A percentile compares a stretch with the other conserved stretches of the same genome.
phyloP scores from a whole-genome alignment of 768 basidiomycete genomes.

The Cyclocybe aegerita region DNA sequence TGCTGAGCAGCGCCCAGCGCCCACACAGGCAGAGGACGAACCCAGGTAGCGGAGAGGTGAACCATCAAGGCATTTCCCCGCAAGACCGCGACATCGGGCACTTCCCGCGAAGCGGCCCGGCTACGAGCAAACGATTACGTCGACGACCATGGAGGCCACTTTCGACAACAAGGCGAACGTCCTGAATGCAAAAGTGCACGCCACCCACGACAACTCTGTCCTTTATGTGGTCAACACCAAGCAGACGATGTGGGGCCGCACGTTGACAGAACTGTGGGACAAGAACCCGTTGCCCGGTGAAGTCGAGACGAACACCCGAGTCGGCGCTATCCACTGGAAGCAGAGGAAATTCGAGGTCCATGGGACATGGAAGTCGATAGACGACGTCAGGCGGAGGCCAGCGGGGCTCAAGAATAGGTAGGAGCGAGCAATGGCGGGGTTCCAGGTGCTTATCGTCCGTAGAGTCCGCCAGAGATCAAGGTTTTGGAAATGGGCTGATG shows the following conservation, averaged over 20 bases:
- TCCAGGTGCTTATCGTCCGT: background rate
- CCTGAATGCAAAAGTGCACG: slow-evolving; percentile 41
- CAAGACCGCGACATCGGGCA: no score
- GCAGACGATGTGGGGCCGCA: slow-evolving; percentile 41
- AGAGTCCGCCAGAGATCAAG: slow-evolving; percentile 25
- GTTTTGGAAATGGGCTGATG: slow-evolving; percentile 45
- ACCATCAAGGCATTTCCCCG: no score
- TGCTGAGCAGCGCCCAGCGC: no score
- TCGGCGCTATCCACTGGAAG: slow-evolving; percentile 50
- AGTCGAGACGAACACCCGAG: slow-evolving; percentile 25
- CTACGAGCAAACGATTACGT: background rate
- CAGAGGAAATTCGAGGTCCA: slow-evolving; percentile 47
- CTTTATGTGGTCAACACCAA: slow-evolving; percentile 45
- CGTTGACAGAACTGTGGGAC: slow-evolving; percentile 44
- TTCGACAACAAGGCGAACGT: slow-evolving; percentile 54
- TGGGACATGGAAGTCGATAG: slow-evolving; percentile 37
- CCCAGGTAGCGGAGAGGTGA: no score
- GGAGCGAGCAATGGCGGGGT: slow-evolving; percentile 9
- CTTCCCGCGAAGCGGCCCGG: no score
- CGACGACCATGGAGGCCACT: slow-evolving; percentile 43
- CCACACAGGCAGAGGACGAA: no score
- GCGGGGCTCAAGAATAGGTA: slow-evolving; percentile 36
- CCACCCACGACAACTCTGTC: slow-evolving; percentile 42
- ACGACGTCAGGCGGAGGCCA: slow-evolving; percentile 40
- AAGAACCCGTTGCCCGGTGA: slow-evolving; percentile 40